These are phyloP conservation scores for Diaporthe vaccinii DNA, from an alignment of 2,329 filamentous ascomycete species.

Conservation along the genomic window DNA sequence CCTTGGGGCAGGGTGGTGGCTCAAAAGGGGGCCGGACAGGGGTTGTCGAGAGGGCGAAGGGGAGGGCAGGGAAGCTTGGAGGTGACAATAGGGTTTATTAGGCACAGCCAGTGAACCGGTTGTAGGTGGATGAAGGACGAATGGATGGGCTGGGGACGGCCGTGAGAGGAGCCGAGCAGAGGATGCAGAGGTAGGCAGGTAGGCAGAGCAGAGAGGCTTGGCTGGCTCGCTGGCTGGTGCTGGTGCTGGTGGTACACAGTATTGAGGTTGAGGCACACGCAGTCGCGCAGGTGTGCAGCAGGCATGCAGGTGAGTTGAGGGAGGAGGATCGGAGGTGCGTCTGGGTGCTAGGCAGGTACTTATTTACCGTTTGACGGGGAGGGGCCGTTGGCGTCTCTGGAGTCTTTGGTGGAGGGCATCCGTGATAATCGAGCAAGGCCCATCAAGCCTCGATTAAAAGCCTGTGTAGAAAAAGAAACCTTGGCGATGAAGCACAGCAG, in stretches of 20 bases:
- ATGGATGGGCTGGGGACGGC: slow-evolving; percentile 1
- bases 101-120: slow-evolving; percentile 29
- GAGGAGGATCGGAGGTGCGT: slow-evolving; percentile 26
- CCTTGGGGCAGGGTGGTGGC: slow-evolving; percentile 37
- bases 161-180: neutral
- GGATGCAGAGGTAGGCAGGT: neutral
- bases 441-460: neutral
- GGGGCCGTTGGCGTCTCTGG: slow-evolving; percentile 40
- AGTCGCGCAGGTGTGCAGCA: slow-evolving; percentile 3
- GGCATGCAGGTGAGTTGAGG: slow-evolving; percentile 16
- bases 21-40: slow-evolving; percentile 41
- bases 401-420: slow-evolving; percentile 40
- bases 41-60: slow-evolving; percentile 33
- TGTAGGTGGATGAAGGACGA: slow-evolving; percentile 1
- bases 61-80: slow-evolving; percentile 32
- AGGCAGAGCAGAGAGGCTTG: slow-evolving; percentile 7
- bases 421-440: slow-evolving; percentile 34
- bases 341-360: slow-evolving; percentile 26
- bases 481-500: slow-evolving; percentile 5
- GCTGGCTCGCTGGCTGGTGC: neutral
- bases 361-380: slow-evolving; percentile 42
- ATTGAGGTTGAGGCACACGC: slow-evolving; percentile 2
- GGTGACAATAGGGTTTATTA: slow-evolving; percentile 26
- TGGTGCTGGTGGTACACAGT: slow-evolving; percentile 6
- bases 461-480: neutral